Evolutionary conservation across 2,329 filamentous ascomycete species (phyloP).

Genomic region (Juglanconis oblonga): DNA sequence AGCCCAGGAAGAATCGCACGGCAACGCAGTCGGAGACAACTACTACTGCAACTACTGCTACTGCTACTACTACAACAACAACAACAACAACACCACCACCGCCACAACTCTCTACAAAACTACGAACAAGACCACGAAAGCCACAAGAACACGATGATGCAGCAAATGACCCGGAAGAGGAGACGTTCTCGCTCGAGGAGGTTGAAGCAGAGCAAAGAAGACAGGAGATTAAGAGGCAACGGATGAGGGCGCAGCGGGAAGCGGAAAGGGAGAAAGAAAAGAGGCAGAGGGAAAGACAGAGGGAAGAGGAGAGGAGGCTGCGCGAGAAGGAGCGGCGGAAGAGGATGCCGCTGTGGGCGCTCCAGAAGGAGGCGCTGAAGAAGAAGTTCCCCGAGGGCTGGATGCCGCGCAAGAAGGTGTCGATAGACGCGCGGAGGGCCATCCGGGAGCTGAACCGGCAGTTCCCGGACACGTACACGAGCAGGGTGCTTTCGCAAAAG

Average conservation of each 20-base stretch:
- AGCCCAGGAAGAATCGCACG: too few relatives aligned
- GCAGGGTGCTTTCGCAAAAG: slow-evolving; percentile 66
- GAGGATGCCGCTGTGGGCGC: slow-evolving; percentile 56
- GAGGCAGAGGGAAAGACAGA: slow-evolving; percentile 27
- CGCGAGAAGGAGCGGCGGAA: slow-evolving; percentile 23
- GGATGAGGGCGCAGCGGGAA: slow-evolving; percentile 29
- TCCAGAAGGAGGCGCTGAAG: slow-evolving; percentile 71
- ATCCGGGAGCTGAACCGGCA: slow-evolving; percentile 79
- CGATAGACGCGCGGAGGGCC: slow-evolving; percentile 86
- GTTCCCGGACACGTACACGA: slow-evolving; percentile 75
- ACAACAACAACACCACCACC: too few relatives aligned
- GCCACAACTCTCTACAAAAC: too few relatives aligned
- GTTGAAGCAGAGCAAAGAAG: slow-evolving; percentile 30
- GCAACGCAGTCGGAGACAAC: too few relatives aligned
- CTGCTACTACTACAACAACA: too few relatives aligned
- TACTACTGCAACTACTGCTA: too few relatives aligned
- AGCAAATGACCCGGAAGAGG: background rate
- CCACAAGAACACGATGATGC: background rate
- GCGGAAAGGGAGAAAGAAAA: slow-evolving; percentile 26
- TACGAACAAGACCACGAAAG: background rate
- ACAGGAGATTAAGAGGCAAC: slow-evolving; percentile 38
- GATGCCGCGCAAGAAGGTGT: slow-evolving; percentile 81
- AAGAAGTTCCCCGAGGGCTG: slow-evolving; percentile 80
- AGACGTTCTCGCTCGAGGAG: background rate
- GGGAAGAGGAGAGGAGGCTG: slow-evolving; percentile 25